Base-by-base conservation (phyloP, 1,284 basidiomycete species). In the Ceratobasidium sp. region DNA sequence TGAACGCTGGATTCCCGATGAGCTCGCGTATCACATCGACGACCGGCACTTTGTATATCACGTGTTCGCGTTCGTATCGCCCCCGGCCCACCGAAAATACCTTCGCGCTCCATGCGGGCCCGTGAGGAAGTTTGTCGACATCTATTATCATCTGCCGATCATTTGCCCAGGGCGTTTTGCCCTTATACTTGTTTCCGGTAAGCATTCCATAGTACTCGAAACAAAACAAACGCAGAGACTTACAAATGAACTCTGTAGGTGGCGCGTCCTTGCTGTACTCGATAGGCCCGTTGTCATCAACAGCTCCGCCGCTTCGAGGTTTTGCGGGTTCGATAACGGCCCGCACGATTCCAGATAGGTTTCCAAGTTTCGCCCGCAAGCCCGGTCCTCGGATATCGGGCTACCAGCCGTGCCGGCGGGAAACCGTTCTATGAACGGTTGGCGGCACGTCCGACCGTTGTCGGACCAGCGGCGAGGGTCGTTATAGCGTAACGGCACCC, bases 271-370 rank as follows among this genome's bases (percentile, higher is more conserved):
- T 7, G 28, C 73, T 5, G 49, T 23, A 10, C 33, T 51, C 9
- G 73, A 40, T 23, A 76, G 23, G 6, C 73, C 73, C 9, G 61
- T 67, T 13, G 63, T 76, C 61, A 76, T 66, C 63, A 67, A 55
- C 15, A 67, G 18, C n/a, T 76, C 73, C n/a, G 63, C 73, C 9
- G 39, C 55, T 28, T 40, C 73, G n/a, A 76, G 55, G 20, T 53
- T 23, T 3, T 66, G 39, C 5, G 49, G 39, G 7, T 76, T 20
- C 28, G 61, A 28, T 2, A 76, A 49, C 20, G 7, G 5, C 3
- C 73, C 73, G 46, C 49, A 46, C 12, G 51, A 33, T 12, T 56
- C 39, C 23, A 76, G 18, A 42, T 76, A 76, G 18, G 15, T 12
- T 15, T 39, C 33, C 10, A 76, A 10, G 40, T 63, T 23, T 6